A percentile compares a stretch with the other conserved stretches of the same genome.
phyloP scores from a whole-genome alignment of 2,329 filamentous ascomycete genomes.

The Coleophoma crateriformis region DNA sequence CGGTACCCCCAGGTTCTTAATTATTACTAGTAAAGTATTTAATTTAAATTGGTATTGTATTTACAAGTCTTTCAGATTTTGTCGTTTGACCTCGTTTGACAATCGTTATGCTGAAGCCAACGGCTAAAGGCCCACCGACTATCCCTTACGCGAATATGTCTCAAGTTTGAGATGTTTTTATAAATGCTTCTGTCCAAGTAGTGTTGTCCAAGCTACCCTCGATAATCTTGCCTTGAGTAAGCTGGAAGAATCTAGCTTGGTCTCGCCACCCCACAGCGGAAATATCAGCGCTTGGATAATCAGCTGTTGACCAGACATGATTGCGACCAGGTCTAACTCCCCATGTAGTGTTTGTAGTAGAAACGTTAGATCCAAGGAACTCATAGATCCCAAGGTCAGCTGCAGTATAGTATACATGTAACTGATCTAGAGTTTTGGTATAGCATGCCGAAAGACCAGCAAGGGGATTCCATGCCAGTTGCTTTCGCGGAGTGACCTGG shows the following conservation, averaged over 20 bases:
- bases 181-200: slow-evolving; percentile 10
- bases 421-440: slow-evolving; percentile 6
- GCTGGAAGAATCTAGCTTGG: slow-evolving; percentile 13
- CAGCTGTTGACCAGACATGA: slow-evolving; percentile 11
- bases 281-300: slow-evolving; percentile 13
- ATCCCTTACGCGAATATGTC: too few relatives aligned
- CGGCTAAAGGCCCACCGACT: too few relatives aligned
- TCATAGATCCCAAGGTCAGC: slow-evolving; percentile 14
- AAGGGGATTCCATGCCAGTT: slow-evolving; percentile 9
- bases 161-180: not conserved
- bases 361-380: slow-evolving; percentile 9
- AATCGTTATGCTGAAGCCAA: too few relatives aligned
- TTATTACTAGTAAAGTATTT: too few relatives aligned
- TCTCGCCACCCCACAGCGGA: slow-evolving; percentile 13
- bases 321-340: slow-evolving; percentile 5
- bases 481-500: slow-evolving; percentile 3
- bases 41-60: too few relatives aligned
- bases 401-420: slow-evolving; percentile 17
- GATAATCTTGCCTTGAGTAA: slow-evolving; percentile 6
- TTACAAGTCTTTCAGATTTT: too few relatives aligned
- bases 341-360: slow-evolving; percentile 7
- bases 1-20: too few relatives aligned
- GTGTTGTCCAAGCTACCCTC: slow-evolving; percentile 6
- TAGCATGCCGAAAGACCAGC: slow-evolving; percentile 15
- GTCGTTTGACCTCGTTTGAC: too few relatives aligned